Conservation (phyloP, 164 flowering plant species). For the Stephania cephalantha region DNA sequence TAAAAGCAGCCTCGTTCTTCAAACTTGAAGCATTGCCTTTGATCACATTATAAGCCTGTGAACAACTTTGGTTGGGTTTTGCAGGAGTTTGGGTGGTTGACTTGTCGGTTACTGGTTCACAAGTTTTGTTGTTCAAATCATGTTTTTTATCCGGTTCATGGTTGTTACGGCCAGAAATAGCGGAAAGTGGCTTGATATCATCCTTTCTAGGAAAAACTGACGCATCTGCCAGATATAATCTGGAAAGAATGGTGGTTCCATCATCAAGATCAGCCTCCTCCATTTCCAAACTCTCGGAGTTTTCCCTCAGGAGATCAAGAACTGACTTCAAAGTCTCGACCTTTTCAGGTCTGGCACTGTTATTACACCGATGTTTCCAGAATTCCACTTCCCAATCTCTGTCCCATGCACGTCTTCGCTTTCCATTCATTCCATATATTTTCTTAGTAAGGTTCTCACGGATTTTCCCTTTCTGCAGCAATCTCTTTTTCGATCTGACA, state of each 20-base stretch:
- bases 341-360: slow-evolving; percentile 55
- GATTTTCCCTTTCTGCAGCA: slow-evolving; percentile 77
- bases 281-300: slow-evolving; percentile 28
- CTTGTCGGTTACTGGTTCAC: slow-evolving; percentile 11
- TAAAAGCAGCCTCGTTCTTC: slow-evolving; percentile 22
- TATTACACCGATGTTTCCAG: slow-evolving; percentile 83
- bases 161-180: slow-evolving; percentile 23
- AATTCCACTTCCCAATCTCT: slow-evolving; percentile 93
- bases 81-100: slow-evolving; percentile 6
- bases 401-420: slow-evolving; percentile 75
- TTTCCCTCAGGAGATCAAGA: slow-evolving; percentile 55
- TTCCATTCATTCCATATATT: slow-evolving; percentile 76
- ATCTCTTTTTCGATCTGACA: slow-evolving; percentile 47
- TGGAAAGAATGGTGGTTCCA: slow-evolving; percentile 62
- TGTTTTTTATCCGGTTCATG: slow-evolving; percentile 24
- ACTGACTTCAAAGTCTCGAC: slow-evolving; percentile 79
- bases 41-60: slow-evolving; percentile 23
- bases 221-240: slow-evolving; percentile 88
- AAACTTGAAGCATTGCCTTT: slow-evolving; percentile 17
- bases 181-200: slow-evolving; percentile 68
- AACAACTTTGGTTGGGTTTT: slow-evolving; percentile 13
- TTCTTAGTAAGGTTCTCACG: slow-evolving; percentile 90
- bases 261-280: slow-evolving; percentile 29
- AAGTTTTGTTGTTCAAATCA: slow-evolving; percentile 16
- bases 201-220: slow-evolving; percentile 84